Conservation (phyloP, 2,329 filamentous ascomycete genomes). For the Aspergillus pseudoterreus region DNA sequence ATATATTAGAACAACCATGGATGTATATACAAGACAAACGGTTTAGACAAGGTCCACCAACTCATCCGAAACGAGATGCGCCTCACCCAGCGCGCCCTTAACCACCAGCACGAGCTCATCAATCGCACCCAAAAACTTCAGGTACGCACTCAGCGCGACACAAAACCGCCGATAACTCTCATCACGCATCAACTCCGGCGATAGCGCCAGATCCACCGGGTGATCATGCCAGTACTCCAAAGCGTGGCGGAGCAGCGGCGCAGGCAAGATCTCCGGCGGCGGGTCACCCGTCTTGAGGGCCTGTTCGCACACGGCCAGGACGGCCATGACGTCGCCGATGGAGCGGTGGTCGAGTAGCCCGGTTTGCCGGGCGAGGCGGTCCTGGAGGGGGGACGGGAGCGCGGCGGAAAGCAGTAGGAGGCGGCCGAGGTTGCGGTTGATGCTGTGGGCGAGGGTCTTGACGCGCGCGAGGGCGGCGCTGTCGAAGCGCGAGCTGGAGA, state of each 20-base stretch:
- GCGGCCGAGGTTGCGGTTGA: slow-evolving; percentile 32
- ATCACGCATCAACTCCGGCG: slow-evolving; percentile 33
- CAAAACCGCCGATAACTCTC: slow-evolving; percentile 47
- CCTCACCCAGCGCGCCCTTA: slow-evolving; percentile 45
- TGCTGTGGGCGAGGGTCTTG: slow-evolving; percentile 27
- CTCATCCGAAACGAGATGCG: slow-evolving; percentile 26
- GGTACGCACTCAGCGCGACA: slow-evolving; percentile 44
- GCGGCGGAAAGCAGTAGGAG: slow-evolving; percentile 33
- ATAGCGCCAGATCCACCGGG: slow-evolving; percentile 26
- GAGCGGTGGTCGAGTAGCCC: slow-evolving; percentile 43
- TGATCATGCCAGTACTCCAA: slow-evolving; percentile 23
- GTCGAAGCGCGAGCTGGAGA: slow-evolving; percentile 39
- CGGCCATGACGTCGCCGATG: slow-evolving; percentile 52
- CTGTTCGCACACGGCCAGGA: slow-evolving; percentile 47
- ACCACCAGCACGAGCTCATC: slow-evolving; percentile 46
- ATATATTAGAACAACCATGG: background rate
- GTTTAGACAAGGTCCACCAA: background rate
- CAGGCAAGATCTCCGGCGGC: slow-evolving; percentile 47
- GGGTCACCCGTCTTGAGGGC: slow-evolving; percentile 47
- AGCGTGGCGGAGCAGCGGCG: slow-evolving; percentile 42
- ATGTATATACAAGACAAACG: background rate
- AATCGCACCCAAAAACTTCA: slow-evolving; percentile 42
- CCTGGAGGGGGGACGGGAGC: slow-evolving; percentile 39
- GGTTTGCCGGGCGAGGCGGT: slow-evolving; percentile 33
- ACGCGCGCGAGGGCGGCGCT: slow-evolving; percentile 29